Conservation (phyloP, 2,329 filamentous ascomycete genomes). For the Zymoseptoria tritici region DNA sequence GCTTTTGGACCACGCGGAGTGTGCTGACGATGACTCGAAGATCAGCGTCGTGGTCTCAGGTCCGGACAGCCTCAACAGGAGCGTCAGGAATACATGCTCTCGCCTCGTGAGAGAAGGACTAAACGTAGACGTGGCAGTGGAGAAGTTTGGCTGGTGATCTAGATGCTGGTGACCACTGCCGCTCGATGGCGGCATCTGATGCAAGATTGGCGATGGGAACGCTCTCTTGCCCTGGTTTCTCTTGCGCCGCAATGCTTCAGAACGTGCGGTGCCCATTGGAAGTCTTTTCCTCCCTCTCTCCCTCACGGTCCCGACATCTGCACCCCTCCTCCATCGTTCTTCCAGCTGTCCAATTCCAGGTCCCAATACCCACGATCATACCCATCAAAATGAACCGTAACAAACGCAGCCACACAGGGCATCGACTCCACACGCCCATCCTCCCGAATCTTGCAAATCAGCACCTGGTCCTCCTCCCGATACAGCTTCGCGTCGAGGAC, state of each 20-base stretch:
- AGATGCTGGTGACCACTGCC: too few relatives aligned
- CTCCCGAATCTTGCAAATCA: neutral
- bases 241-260: too few relatives aligned
- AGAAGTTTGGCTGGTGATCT: constrained; percentile 60
- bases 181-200: too few relatives aligned
- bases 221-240: too few relatives aligned
- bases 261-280: too few relatives aligned
- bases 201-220: too few relatives aligned
- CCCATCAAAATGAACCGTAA: neutral
- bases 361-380: neutral
- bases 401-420: neutral
- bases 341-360: too few relatives aligned
- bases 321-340: too few relatives aligned
- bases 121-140: constrained; percentile 49
- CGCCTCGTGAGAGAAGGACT: constrained; percentile 41
- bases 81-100: constrained; percentile 53
- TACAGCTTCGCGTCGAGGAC: neutral
- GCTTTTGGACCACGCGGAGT: constrained; percentile 22
- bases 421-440: neutral
- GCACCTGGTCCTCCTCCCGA: neutral
- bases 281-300: too few relatives aligned
- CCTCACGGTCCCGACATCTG: too few relatives aligned
- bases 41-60: constrained; percentile 54
- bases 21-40: constrained; percentile 20
- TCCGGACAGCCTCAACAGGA: constrained; percentile 54